Conservation (phyloP, 352 stramenopile species). For the Blastocystis hominis region DNA sequence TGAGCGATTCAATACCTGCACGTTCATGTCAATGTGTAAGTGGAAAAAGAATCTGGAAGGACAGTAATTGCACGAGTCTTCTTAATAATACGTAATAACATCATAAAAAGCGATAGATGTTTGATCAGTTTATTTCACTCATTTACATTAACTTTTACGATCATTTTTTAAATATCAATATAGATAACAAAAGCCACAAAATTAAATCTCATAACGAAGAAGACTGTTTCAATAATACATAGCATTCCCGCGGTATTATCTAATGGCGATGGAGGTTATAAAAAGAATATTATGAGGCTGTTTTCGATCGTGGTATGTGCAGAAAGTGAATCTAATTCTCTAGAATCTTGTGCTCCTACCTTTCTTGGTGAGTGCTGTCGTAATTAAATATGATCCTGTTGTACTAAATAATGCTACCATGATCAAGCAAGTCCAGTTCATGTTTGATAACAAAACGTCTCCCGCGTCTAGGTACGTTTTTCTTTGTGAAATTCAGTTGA, state of each 20-base stretch:
- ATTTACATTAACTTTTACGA: too few species aligned
- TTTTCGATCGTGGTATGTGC: not conserved
- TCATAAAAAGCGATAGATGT: too few species aligned
- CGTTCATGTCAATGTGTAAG: not conserved
- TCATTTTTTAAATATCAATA: too few species aligned
- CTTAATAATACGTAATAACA: too few species aligned
- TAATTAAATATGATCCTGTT: slow-evolving; percentile 43
- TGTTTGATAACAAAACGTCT: slow-evolving; percentile 57
- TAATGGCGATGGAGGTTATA: not conserved
- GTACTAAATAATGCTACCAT: not conserved
- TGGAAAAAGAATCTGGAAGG: not conserved
- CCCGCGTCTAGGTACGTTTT: not conserved
- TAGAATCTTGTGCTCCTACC: slow-evolving; percentile 28
- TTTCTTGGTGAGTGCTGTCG: slow-evolving; percentile 1
- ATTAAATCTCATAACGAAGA: too few species aligned
- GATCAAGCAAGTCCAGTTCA: slow-evolving; percentile 17
- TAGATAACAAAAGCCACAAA: too few species aligned
- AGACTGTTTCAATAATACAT: too few species aligned
- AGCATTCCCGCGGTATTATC: not conserved
- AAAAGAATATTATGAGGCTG: not conserved
- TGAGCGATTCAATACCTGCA: not conserved
- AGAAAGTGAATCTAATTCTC: not conserved
- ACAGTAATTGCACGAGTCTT: not conserved
- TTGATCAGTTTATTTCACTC: too few species aligned
- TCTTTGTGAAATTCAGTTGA: not conserved